Conservation (phyloP, 108 stramenopile species). For the Craspedostauros australis region DNA sequence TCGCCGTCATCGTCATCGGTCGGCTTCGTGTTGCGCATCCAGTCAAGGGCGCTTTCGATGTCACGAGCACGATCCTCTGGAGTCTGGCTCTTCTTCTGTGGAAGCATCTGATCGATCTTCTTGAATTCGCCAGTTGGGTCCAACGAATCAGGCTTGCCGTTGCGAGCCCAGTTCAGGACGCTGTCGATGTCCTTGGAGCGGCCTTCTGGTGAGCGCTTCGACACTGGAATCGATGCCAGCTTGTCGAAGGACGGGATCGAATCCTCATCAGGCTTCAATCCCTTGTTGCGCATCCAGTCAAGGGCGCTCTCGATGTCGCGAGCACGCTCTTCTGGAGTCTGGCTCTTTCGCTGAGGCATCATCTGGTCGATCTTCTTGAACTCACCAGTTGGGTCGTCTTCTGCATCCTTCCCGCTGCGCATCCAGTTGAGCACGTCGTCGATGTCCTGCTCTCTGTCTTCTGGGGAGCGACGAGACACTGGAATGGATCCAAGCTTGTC, state of each 20-base stretch:
- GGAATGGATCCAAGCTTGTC: constrained; percentile 17
- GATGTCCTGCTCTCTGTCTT: constrained; percentile 10
- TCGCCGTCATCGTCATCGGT: background rate
- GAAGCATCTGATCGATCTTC: constrained; percentile 18
- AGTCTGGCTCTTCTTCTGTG: constrained; percentile 1
- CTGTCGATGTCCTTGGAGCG: background rate
- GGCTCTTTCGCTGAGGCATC: constrained; percentile 3
- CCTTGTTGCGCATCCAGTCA: constrained; percentile 28
- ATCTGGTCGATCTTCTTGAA: constrained; percentile 17
- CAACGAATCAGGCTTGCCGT: background rate
- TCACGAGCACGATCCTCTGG: constrained; percentile 7
- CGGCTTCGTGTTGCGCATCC: constrained; percentile 19
- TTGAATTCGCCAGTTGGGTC: constrained; percentile 1
- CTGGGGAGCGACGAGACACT: constrained; percentile 5
- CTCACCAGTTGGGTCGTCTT: constrained; percentile 8
- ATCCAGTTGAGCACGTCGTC: constrained; percentile 18
- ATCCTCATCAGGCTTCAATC: constrained; percentile 3
- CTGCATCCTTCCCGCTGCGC: background rate
- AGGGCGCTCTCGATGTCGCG: constrained; percentile 27
- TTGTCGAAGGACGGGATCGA: background rate
- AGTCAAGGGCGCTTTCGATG: constrained; percentile 34
- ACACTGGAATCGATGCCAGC: constrained; percentile 3
- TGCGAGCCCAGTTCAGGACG: constrained; percentile 10
- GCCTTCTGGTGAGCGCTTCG: constrained; percentile 6
- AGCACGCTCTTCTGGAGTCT: constrained; percentile 14